Conservation (phyloP, 164 flowering plant genomes). For the Umbilicus rupestris region DNA sequence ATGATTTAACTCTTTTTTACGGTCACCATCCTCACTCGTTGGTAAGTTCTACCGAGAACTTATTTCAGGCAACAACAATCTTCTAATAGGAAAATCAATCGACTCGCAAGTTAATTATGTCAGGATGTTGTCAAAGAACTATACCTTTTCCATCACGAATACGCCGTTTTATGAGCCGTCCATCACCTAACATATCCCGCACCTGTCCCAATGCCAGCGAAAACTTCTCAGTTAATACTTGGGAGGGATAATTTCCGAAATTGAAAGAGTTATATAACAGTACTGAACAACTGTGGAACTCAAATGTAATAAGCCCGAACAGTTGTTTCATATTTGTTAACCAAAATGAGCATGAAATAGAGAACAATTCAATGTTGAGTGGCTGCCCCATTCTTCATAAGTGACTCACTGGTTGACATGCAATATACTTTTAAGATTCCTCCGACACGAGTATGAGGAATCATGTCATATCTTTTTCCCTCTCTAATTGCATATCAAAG, state of each 20-base stretch:
- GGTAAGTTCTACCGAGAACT: background rate
- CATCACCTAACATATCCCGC: slow-evolving; percentile 96
- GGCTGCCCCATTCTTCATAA: background rate
- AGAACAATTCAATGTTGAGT: background rate
- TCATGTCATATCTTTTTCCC: background rate
- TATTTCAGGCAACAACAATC: background rate
- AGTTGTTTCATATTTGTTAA: background rate
- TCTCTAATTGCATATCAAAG: background rate
- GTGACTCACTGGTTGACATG: background rate
- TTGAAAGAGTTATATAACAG: background rate
- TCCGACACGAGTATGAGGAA: background rate
- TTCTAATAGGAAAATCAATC: background rate
- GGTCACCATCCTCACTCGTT: background rate
- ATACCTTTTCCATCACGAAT: slow-evolving; percentile 88
- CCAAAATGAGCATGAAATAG: background rate
- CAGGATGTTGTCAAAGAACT: background rate
- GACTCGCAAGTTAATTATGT: background rate
- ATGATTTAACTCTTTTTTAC: background rate
- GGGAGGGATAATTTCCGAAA: background rate
- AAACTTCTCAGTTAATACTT: background rate
- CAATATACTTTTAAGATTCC: background rate
- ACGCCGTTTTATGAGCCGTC: slow-evolving; percentile 92
- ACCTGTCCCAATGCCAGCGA: slow-evolving; percentile 34
- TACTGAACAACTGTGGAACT: background rate
- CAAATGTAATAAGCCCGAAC: background rate